Base-by-base conservation (phyloP, 176 grass and related monocot species). In the Juncus inflexus region DNA sequence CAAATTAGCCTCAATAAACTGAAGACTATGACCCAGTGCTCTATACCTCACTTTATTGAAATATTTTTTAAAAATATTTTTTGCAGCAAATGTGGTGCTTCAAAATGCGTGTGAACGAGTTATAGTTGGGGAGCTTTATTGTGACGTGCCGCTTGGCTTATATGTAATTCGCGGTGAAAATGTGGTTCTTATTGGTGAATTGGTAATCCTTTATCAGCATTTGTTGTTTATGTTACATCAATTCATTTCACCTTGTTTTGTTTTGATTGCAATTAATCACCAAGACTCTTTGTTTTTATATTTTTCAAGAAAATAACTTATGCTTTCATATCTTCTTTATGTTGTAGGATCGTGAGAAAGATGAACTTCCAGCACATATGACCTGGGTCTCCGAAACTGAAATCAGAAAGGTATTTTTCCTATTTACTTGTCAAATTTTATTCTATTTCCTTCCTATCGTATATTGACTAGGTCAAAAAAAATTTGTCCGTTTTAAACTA, bases 121-220 rank as follows among this genome's bases (percentile, higher is more conserved):
- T 70, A 97, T 97, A 81, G 94, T 92, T 58, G 94, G 94, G 37
- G 88, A 97, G 72, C 52, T 89, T 14, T 91, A 91, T 73, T 91
- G 78, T 72, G 87, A 97, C 81, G 87, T 91, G 52, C 92, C 92
- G 66, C 81, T 91, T 65, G 92, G 92, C 68, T 75, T 91, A 12
- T 97, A 97, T 28, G 95, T 99, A 53, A 99, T 99, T 40, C 85
- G 95, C 4, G 95, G 95, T 70, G 95, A 99, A 66, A 97, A 97
- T 62, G 92, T 97, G 63, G 87, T 97, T 60, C 87, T 97, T 63
- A 97, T 97, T 12, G 88, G 92, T 79, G 92, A 97, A 91, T 70
- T 91, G 92, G 92, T 97, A 89, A 77, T 47, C 12, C 67, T n/a
- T 7, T 72, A 14, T 73, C 4, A 14, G 37, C 2, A 52, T 43